Percentiles rank a stretch among this genome's conserved stretches.
Conservation (phyloP, 2,329 filamentous ascomycete species). For the Pseudocercospora eumusae region DNA sequence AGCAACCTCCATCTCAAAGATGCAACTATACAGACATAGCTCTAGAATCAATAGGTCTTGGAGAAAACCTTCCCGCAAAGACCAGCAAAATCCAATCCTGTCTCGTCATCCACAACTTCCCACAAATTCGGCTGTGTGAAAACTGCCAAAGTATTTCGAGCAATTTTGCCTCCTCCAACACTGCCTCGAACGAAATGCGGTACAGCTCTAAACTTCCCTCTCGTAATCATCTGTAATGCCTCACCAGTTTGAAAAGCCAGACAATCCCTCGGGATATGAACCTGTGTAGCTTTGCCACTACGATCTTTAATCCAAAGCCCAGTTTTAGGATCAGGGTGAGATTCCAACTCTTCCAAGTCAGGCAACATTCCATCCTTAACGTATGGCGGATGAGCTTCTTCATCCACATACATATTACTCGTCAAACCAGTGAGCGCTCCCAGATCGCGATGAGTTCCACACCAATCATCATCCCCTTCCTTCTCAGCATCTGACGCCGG, state of each 20-base stretch:
- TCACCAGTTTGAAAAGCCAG: slow-evolving; percentile 96
- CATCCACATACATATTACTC: slow-evolving; percentile 93
- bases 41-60: slow-evolving; percentile 24
- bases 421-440: slow-evolving; percentile 93
- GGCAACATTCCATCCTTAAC: slow-evolving; percentile 25
- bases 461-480: slow-evolving; percentile 98
- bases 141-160: slow-evolving; percentile 82
- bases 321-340: slow-evolving; percentile 78
- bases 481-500: too few species aligned
- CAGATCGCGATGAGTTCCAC: slow-evolving; percentile 85
- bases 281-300: slow-evolving; percentile 78
- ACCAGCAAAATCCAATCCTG: slow-evolving; percentile 44
- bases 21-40: neutral
- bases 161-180: slow-evolving; percentile 53
- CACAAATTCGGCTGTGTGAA: slow-evolving; percentile 95
- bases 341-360: slow-evolving; percentile 66
- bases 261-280: slow-evolving; percentile 85
- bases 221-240: slow-evolving; percentile 84
- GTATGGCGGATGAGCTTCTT: slow-evolving; percentile 49
- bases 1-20: neutral
- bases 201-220: slow-evolving; percentile 88
- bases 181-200: slow-evolving; percentile 87
- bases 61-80: slow-evolving; percentile 28
- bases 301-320: slow-evolving; percentile 94
- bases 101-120: slow-evolving; percentile 70